Evolutionary conservation across 148 eudicot species (phyloP).

Genomic region (Diospyros kaki): DNA sequence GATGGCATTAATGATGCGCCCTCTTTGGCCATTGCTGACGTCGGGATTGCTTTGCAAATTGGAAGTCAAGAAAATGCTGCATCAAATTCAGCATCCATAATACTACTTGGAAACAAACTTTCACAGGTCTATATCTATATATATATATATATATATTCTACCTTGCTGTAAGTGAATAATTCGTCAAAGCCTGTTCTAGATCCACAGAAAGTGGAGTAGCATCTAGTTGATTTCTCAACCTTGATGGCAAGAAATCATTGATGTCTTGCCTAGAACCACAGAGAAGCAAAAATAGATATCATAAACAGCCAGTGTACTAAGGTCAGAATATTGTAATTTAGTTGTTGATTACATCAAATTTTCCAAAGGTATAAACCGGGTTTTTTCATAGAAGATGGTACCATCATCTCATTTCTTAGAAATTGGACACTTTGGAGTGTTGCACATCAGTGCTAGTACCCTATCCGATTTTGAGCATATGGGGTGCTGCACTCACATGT

Average conservation of each 20-base stretch:
- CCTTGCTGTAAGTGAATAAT: neutral
- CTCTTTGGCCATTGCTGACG: conserved; percentile 91
- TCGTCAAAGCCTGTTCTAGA: neutral
- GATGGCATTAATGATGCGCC: conserved; percentile 98
- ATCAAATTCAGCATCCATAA: conserved; percentile 90
- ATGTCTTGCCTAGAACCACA: too few relatives aligned
- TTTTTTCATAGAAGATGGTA: neutral
- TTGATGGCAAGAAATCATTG: too few relatives aligned
- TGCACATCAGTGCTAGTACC: too few relatives aligned
- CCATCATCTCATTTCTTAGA: too few relatives aligned
- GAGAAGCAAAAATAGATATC: neutral
- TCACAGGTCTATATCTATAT: conserved; percentile 55
- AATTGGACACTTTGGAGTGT: too few relatives aligned
- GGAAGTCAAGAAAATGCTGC: conserved; percentile 91
- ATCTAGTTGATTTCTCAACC: too few relatives aligned
- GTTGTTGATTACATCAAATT: neutral
- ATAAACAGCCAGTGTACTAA: neutral
- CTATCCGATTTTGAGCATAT: too few relatives aligned
- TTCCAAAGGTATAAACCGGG: neutral
- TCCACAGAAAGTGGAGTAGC: neutral
- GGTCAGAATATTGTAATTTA: neutral
- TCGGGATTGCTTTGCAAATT: conserved; percentile 86
- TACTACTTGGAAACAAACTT: conserved; percentile 86
- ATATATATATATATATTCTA: neutral
- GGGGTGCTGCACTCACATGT: too few relatives aligned